These are phyloP conservation scores for Cordyceps cicadae DNA, from an alignment of 2,329 filamentous ascomycete species.

Conservation along the genomic window DNA sequence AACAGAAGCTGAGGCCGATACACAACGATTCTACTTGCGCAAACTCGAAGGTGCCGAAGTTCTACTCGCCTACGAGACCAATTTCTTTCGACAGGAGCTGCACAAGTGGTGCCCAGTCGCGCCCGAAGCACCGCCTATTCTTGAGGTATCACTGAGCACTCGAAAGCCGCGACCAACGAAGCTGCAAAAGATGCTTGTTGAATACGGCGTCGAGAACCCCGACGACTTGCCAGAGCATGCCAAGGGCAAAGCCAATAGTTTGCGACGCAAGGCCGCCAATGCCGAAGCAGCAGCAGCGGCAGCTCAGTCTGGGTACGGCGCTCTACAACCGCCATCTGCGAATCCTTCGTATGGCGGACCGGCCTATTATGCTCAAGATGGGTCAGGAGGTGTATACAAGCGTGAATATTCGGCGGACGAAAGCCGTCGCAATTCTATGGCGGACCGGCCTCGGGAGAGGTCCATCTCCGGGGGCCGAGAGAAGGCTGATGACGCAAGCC, in stretches of 20 bases:
- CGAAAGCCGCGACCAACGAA: conserved; percentile 95
- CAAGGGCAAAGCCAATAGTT: conserved; percentile 65
- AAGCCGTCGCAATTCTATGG: not conserved
- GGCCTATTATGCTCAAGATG: conserved; percentile 13
- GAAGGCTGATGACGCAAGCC: not conserved
- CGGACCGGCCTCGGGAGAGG: not conserved
- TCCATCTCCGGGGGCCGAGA: not conserved
- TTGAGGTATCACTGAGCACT: conserved; percentile 83
- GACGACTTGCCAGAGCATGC: conserved; percentile 82
- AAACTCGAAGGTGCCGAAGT: conserved; percentile 98
- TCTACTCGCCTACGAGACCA: conserved; percentile 85
- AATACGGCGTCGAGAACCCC: conserved; percentile 80
- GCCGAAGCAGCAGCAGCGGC: conserved; percentile 42
- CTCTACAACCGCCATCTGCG: conserved; percentile 17
- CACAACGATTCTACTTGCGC: conserved; percentile 86
- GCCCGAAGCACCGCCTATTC: conserved; percentile 72
- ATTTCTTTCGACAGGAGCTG: conserved; percentile 90
- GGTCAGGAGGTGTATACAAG: not conserved
- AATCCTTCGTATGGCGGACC: conserved; percentile 19
- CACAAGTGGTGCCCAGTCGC: conserved; percentile 93
- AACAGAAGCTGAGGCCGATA: conserved; percentile 78
- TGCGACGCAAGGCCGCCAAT: conserved; percentile 63
- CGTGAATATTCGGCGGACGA: not conserved
- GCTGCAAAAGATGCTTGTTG: conserved; percentile 85
- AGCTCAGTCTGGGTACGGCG: conserved; percentile 16